These are phyloP conservation scores for Spergularia azorica DNA, from an alignment of 179 eudicot species.

Conservation along the genomic window DNA sequence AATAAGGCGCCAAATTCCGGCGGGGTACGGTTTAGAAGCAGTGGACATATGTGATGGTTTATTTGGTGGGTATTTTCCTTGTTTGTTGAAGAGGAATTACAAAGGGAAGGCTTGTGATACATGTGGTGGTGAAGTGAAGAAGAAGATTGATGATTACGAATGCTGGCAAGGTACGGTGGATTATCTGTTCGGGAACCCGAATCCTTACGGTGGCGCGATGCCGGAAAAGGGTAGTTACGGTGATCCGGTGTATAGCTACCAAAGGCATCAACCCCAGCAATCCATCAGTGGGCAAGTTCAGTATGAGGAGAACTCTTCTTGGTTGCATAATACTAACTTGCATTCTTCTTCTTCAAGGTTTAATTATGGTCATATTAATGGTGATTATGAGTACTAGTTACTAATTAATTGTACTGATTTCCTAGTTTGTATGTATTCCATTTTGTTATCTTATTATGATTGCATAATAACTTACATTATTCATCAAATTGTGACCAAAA, in stretches of 20 bases:
- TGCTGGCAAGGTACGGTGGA: conserved; percentile 56
- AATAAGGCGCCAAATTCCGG: conserved; percentile 37
- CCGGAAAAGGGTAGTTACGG: conserved; percentile 40
- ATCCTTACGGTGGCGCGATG: conserved; percentile 39
- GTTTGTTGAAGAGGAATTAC: conserved; percentile 42
- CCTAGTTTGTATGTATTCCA: not conserved
- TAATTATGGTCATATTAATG: conserved; percentile 15
- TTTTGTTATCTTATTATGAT: not conserved
- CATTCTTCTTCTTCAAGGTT: conserved; percentile 7
- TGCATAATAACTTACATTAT: not conserved
- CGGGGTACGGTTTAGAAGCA: conserved; percentile 59
- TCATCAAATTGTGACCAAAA: not conserved
- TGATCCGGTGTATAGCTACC: conserved; percentile 33
- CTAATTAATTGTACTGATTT: not conserved
- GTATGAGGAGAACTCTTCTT: conserved; percentile 17
- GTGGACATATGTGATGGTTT: conserved; percentile 64
- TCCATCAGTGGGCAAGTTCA: conserved; percentile 24
- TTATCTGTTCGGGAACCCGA: conserved; percentile 68
- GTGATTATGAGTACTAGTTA: conserved; percentile 7
- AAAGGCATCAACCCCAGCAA: conserved; percentile 33
- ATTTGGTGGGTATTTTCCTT: conserved; percentile 80
- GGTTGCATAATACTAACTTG: not conserved
- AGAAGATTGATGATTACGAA: conserved; percentile 28
- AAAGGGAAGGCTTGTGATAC: conserved; percentile 12
- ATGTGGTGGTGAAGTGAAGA: conserved; percentile 17